Base-by-base conservation (phyloP, 805 yeast genomes). In the Candida anglica region DNA sequence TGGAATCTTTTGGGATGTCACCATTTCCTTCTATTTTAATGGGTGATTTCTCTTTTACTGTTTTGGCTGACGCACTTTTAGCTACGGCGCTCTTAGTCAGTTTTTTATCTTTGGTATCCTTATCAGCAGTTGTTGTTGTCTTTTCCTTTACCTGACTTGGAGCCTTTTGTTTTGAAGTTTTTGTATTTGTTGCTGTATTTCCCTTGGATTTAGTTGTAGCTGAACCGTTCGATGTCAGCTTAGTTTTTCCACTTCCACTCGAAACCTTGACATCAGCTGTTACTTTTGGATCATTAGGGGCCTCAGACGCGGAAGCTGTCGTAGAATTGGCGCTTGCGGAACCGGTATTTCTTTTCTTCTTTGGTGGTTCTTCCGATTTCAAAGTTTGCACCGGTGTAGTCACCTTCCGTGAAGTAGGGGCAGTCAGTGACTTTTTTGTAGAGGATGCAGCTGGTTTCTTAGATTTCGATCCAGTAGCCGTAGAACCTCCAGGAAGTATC, bases 271-370 rank as follows among this genome's bases (percentile, higher is more conserved):
- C n/a, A n/a, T n/a, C n/a, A n/a, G n/a, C n/a, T n/a, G n/a, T n/a
- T n/a, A n/a, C n/a, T n/a, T n/a, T n/a, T n/a, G n/a, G n/a, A n/a
- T n/a, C n/a, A n/a, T n/a, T n/a, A n/a, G n/a, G n/a, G n/a, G n/a
- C n/a, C n/a, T n/a, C n/a, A n/a, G n/a, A n/a, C n/a, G 19, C 24
- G 3, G 30, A 10, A 18, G 28, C 32, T 3, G 19, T 20, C 24
- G 17, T 9, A 19, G 35, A 31, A 17, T 38, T 15, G 13, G 19
- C 10, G 22, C 28, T 13, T 24, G 31, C 15, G n/a, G n/a, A n/a
- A n/a, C n/a, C n/a, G 18, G 22, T 21, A 24, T 27, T 30, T 34
- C 26, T 19, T 17, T 27, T 32, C n/a, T 32, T 23, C 15, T 28
- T 20, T 9, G 16, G 23, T n/a, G 25, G 26, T 24, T 28, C 17